Base-by-base conservation (phyloP, 202 grass and related monocot genomes). In the Panicum virgatum region DNA sequence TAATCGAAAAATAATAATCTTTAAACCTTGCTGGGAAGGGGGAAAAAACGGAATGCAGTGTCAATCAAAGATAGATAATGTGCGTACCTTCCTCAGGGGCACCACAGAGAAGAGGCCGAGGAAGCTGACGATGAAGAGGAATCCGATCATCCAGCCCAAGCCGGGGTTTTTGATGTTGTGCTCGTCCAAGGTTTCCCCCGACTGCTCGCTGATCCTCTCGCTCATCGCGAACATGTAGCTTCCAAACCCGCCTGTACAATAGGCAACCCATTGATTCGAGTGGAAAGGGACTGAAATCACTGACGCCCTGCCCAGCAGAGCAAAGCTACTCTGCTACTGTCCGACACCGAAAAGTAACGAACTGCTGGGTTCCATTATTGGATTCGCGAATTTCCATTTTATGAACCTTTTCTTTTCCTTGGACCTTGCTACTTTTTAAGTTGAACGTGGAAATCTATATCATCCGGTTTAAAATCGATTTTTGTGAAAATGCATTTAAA, bases 211-310 rank as follows among this genome's bases (percentile, higher is more conserved):
- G 27, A 89, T 80, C 72, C 27, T 81, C 4, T 89, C 85, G 25
- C 84, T 91, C 88, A 97, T 91, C 4, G 50, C 91, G n/a, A 97
- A 93, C 32, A 97, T 80, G 81, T 97, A 97, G 40, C 90, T 89
- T 15, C 94, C 91, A 58, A 93, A 97, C 0, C 94, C 94, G 3
- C 91, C 94, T 97, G 81, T 43, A 34, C 9, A 64, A 76, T 70
- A 12, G 32, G 10, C 18, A 51, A 52, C 9, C 34, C 1, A 72
- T 18, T 2, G 13, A 25, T n/a, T 12, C n/a, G 16, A 66, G 64
- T 5, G 13, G n/a, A 0, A 1, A 37, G n/a, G 65, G 65, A 54
- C 51, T 25, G 20, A 19, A 5, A 0, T 18, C 13, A 29, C 57
- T 51, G 43, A 56, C 62, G 52, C 32, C 32, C 4, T 43, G 37